Evolutionary conservation across 2,329 filamentous ascomycete species (phyloP).

Genomic region (Colletotrichum tropicicola): DNA sequence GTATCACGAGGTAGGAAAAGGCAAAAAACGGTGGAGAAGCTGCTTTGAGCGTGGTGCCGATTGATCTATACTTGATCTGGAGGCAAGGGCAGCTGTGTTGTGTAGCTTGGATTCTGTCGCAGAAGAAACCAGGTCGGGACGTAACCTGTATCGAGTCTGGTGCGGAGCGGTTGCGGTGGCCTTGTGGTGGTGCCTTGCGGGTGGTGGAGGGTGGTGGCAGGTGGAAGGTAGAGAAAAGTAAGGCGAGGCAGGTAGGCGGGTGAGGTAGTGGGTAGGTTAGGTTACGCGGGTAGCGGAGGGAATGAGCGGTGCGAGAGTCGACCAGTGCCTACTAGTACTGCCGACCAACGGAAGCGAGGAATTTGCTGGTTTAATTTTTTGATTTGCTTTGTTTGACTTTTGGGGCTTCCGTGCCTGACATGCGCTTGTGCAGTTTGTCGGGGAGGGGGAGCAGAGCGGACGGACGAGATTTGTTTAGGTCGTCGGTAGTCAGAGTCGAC

Average conservation of each 20-base stretch:
- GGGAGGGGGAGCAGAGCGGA: not conserved
- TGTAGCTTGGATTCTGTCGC: conserved; percentile 55
- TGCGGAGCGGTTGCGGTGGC: conserved; percentile 37
- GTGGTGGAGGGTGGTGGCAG: conserved; percentile 17
- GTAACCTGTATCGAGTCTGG: conserved; percentile 57
- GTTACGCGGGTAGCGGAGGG: conserved; percentile 10
- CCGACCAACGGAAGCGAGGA: conserved; percentile 54
- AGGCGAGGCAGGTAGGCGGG: not conserved
- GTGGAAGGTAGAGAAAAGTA: conserved; percentile 38
- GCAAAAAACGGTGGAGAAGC: conserved; percentile 68
- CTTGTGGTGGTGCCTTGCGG: conserved; percentile 17
- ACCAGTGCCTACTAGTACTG: not conserved
- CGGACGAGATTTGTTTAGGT: conserved; percentile 10
- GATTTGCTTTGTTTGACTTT: conserved; percentile 46
- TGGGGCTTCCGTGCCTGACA: conserved; percentile 39
- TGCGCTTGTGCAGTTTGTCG: conserved; percentile 34
- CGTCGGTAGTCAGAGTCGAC: conserved; percentile 17
- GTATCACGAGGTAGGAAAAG: conserved; percentile 60
- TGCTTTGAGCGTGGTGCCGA: conserved; percentile 73
- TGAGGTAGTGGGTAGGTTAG: not conserved
- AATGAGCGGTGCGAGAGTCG: not conserved
- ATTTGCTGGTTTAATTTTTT: conserved; percentile 46
- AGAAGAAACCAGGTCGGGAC: conserved; percentile 62
- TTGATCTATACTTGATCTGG: conserved; percentile 74
- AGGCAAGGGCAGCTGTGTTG: conserved; percentile 53